Evolutionary conservation across 192 early-diverging fungal genomes (phyloP), one percentile per base, ranked within the genome.

Genomic region (Umbelopsis vinacea): DNA sequence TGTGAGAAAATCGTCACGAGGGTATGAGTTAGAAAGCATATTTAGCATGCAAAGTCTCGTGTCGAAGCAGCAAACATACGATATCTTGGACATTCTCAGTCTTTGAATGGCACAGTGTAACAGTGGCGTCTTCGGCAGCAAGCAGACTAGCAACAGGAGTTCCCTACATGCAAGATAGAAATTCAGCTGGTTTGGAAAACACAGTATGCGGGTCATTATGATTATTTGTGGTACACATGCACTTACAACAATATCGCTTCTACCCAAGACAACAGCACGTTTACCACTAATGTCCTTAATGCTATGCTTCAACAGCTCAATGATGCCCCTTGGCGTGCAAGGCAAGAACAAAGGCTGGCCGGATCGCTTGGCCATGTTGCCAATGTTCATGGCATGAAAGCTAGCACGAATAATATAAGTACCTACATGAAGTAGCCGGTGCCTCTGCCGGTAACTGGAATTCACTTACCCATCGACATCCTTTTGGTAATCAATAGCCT

Each of bases 301-400:
- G 53, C 88, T 89, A 26, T 82, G 88, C 73, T 89, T 82, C 29
- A 98, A 86, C 53, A 98, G 84, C 80, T 92, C 92, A 52, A 98
- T 86, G 74, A 93, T 86, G 6, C 95, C 97, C 74, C 92, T 92
- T 3, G 97, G 97, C 22, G 97, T 98, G 82, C 97, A 98, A 40
- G 97, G 91, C 35, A 93, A 79, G 86, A 98, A 98, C 53, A 90
- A 78, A 37, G 96, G 94, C 73, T 87, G 81, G 38, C 85, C 86
- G 19, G 88, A 85, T 50, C 92, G 85, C 80, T 97, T 97, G 60
- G 91, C 90, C 68, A 98, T 85, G 45, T 90, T 83, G 40, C 97
- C 97, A 71, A 96, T 95, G 86, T 98, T 97, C 67, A 88, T 77
- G 24, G 93, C 90, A 76, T 98, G 97, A 82, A 98, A 97, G 10